Base-by-base conservation (phyloP, 2,329 filamentous ascomycete species). In the Lojkania enalia region DNA sequence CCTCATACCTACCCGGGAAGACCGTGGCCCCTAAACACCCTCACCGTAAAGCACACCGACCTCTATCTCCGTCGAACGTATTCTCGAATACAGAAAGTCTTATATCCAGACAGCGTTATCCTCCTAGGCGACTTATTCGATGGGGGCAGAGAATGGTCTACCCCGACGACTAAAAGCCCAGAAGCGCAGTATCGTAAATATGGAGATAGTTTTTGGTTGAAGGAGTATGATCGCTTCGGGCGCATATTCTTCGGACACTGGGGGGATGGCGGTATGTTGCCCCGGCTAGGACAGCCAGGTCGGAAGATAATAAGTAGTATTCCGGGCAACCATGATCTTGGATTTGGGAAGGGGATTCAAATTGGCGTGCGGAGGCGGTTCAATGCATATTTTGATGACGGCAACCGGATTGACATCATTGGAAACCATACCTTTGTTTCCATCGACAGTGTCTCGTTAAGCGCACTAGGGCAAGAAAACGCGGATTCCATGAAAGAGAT, bases 361-460 rank as follows among this genome's bases (percentile, higher is more conserved):
- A 66, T 86, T 6, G 78, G 87, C 0, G 89, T 96, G 23, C 82
- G 91, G 39, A 79, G 94, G 58, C 79, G 94, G 13, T 99, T 97
- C 67, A 82, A 86, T 60, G 83, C 86, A 3, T 96, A 86, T 64
- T 97, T 99, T 71, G 94, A 94, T 3, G 86, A 94, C 43, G 82
- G 85, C n/a, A 97, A 96, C 68, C 80, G 89, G 6, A 84, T 99
- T 15, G 90, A 97, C 66, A 80, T 97, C 4, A 79, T 97, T 41
- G 94, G 89, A 11, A 99, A 99, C 63, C 94, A 99, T 67, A 95
- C 90, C 0, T 90, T 99, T 64, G 88, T 99, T 15, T 95, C 90
- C 0, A 80, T 99, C 5, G 94, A 99, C 65, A 83, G 86, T 0
- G 85, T 96, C 3, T 96, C 91, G 0, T 71, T 97, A 58, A 95